Conservation (phyloP, 2,329 filamentous ascomycete species). For the Xylariomycetidae sp. region DNA sequence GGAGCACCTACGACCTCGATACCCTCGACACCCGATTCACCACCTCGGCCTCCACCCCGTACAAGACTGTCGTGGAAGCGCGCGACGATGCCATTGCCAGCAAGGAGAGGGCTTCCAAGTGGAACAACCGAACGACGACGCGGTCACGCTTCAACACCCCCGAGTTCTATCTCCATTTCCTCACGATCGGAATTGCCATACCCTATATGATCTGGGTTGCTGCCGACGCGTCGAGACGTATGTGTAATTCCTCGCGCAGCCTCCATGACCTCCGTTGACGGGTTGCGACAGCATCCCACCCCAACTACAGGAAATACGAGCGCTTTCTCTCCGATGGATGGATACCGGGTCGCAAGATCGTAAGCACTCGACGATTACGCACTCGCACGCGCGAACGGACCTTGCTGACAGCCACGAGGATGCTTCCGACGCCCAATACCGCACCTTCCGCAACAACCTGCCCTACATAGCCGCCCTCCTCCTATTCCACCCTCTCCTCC, state of each 20-base stretch:
- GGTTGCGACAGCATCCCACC: slow-evolving; percentile 60
- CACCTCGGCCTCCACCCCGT: slow-evolving; percentile 62
- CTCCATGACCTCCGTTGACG: slow-evolving; percentile 10
- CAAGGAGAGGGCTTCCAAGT: slow-evolving; percentile 37
- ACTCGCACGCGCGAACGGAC: not conserved
- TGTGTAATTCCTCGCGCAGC: not conserved
- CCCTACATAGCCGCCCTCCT: slow-evolving; percentile 73
- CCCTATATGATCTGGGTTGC: slow-evolving; percentile 90
- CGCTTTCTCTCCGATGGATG: slow-evolving; percentile 71
- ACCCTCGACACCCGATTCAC: slow-evolving; percentile 60
- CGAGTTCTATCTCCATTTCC: slow-evolving; percentile 80
- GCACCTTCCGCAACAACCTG: slow-evolving; percentile 76
- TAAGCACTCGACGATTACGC: slow-evolving; percentile 34
- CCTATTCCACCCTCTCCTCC: slow-evolving; percentile 70
- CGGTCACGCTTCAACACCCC: slow-evolving; percentile 76
- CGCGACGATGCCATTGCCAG: slow-evolving; percentile 36
- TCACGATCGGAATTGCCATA: slow-evolving; percentile 59
- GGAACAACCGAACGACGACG: slow-evolving; percentile 44
- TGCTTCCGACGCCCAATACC: slow-evolving; percentile 83
- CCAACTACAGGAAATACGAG: slow-evolving; percentile 71
- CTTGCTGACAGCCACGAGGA: slow-evolving; percentile 48
- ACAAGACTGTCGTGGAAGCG: slow-evolving; percentile 50
- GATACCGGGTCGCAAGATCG: slow-evolving; percentile 87
- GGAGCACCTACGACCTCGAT: slow-evolving; percentile 57
- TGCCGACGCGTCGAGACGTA: slow-evolving; percentile 78